Base-by-base conservation (phyloP, 768 basidiomycete species). In the Calocybe cyanea region DNA sequence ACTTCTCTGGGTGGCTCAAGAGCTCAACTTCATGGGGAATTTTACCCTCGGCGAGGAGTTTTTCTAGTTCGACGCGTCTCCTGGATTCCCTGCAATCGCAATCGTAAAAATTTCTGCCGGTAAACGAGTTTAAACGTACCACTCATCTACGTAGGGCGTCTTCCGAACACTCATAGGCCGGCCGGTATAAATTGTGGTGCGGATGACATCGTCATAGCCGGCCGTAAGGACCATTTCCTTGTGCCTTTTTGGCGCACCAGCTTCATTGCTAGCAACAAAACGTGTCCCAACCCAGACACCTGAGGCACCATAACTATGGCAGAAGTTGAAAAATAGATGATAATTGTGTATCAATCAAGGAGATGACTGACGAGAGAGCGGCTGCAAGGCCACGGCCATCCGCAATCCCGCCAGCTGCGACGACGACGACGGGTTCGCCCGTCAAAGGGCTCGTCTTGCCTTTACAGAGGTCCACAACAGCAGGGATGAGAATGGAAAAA, bases 281-380 rank as follows among this genome's bases (percentile, higher is more conserved):
- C 89, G 81, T 4, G 89, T 92, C 32, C 87, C 87, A 30, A 90
- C 87, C 91, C 91, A 93, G 2, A 92, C 85, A 35, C 84, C 91
- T 2, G 83, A 72, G 4, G 90, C 91, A 38, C 91, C 91, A 52
- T 85, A 89, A 42, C 85, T 86, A 38, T 25, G 9, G 23, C 39
- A 45, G 17, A 21, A 32, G 23, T 41, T 21, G 39, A 37, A n/a
- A n/a, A n/a, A n/a, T n/a, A n/a, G n/a, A 23, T 43, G 8, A 39
- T 25, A 19, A 32, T 9, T 14, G 19, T 4, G 41, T 32, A 17
- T n/a, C 21, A 32, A 46, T 13, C 23, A 35, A n/a, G 41, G 18
- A 18, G 11, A 17, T 33, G 15, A 55, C 70, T 57, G 65, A 86
- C 78, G 83, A 73, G 45, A 89, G 76, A 21, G 86, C 67, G 14